A percentile compares a stretch with the other conserved stretches of the same genome.
These are phyloP conservation scores for Vachellia collinsii DNA, from an alignment of 306 rosid species.

Conservation along the genomic window DNA sequence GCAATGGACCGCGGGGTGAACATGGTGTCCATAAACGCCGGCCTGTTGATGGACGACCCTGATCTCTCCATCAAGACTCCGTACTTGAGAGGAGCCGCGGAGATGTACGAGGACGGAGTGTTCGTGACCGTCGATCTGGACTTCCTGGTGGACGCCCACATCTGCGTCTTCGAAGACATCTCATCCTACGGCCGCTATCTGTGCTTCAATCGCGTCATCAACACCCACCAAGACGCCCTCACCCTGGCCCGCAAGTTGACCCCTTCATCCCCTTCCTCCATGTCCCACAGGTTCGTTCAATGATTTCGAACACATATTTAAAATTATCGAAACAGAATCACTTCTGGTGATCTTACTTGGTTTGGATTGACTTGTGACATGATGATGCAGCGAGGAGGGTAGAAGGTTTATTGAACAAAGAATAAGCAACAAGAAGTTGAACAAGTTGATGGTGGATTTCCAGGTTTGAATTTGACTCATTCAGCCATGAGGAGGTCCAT, in stretches of 20 bases:
- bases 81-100: constrained; percentile 87
- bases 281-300: constrained; percentile 51
- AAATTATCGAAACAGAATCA: background rate
- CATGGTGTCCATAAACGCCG: constrained; percentile 75
- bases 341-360: background rate
- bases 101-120: constrained; percentile 89
- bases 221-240: constrained; percentile 63
- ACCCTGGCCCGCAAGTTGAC: constrained; percentile 66
- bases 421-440: constrained; percentile 87
- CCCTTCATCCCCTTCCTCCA: constrained; percentile 41
- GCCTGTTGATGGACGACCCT: constrained; percentile 42
- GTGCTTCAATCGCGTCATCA: constrained; percentile 73
- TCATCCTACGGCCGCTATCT: constrained; percentile 92
- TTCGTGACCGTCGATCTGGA: constrained; percentile 75
- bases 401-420: constrained; percentile 58
- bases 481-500: background rate
- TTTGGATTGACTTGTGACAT: background rate
- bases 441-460: constrained; percentile 73
- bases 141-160: constrained; percentile 70
- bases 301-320: too few species aligned
- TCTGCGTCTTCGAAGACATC: constrained; percentile 64
- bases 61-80: constrained; percentile 63
- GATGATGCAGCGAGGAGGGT: constrained; percentile 56
- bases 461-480: constrained; percentile 27
- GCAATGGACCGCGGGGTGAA: constrained; percentile 88